Base-by-base conservation (phyloP, 208 protist genomes). In the Acanthamoeba sp. region DNA sequence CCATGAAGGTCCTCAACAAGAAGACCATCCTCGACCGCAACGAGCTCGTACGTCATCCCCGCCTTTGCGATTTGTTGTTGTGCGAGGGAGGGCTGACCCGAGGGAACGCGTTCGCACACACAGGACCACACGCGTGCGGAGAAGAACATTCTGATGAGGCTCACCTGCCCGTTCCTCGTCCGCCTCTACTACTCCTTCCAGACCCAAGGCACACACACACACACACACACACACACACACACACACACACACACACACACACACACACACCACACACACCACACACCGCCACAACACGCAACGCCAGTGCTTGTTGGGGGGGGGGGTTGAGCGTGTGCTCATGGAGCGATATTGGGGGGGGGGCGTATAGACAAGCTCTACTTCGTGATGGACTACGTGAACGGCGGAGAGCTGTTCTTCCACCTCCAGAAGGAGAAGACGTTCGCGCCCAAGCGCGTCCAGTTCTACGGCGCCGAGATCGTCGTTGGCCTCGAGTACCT, bases 121-220 rank as follows among this genome's bases (percentile, higher is more conserved):
- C n/a, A 71, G 91, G 76, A 52, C 57, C 91, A 98, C 87, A 98
- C 97, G 5, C 95, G 96, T 38, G 94, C 97, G 4, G 97, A 98
- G 93, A 96, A 96, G 48, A 94, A 66, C 22, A 97, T 98, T 32
- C 92, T 98, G 18, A 82, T 95, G 82, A 45, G 91, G 78, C 34
- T 94, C 36, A 36, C 40, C 18, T 57, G 98, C 88, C 96, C 97
- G 34, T 94, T 94, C 55, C 94, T 99, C 80, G 98, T 99, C 1
- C 97, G 95, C 71, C 97, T 99, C n/a, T 97, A 99, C 94, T 99
- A 98, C 95, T 98, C 98, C 22, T 99, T 99, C 94, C 98, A 99
- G 95, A 99, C 98, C 32, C 93, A 97, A 59, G 97, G 97, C 20
- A 62, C 22, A 7, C 27, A 29, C 29, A 40, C 64, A 40, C 4